A percentile compares a stretch with the other conserved stretches of the same genome.
These are phyloP conservation scores for Candolleomyces eurysporus DNA, from an alignment of 768 basidiomycete species.

Conservation along the genomic window DNA sequence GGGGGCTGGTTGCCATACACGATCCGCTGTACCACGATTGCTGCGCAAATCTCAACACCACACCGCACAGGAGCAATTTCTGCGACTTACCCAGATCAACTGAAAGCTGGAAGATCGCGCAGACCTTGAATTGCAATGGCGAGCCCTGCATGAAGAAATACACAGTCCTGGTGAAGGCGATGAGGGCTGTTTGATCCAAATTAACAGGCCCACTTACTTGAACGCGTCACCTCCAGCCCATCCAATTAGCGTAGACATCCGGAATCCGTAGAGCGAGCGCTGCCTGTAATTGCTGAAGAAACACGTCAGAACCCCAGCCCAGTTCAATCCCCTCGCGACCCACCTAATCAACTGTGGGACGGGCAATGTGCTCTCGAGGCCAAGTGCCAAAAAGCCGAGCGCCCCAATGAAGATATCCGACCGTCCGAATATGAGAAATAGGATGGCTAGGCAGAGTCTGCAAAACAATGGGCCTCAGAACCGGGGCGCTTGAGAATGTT, in stretches of 20 bases:
- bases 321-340: conserved; percentile 10
- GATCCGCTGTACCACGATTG: conserved; percentile 71
- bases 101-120: conserved; percentile 80
- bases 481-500: not conserved
- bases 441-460: conserved; percentile 66
- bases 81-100: conserved; percentile 40
- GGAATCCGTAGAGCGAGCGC: conserved; percentile 80
- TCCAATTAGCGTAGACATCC: conserved; percentile 76
- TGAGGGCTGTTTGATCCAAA: not conserved
- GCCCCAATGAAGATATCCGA: conserved; percentile 56
- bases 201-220: conserved; percentile 52
- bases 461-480: not conserved
- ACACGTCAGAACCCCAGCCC: conserved; percentile 4
- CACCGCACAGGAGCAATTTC: too few species aligned
- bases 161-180: conserved; percentile 46
- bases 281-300: conserved; percentile 69
- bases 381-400: conserved; percentile 76
- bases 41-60: conserved; percentile 35
- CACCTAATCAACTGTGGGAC: conserved; percentile 82
- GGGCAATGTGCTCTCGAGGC: conserved; percentile 84
- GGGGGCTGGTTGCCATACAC: conserved; percentile 72
- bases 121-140: conserved; percentile 79
- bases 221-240: conserved; percentile 85
- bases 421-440: conserved; percentile 72
- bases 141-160: conserved; percentile 78